phyloP scores from a whole-genome alignment of 2,329 filamentous ascomycete genomes.

The Trichophyton rubrum region DNA sequence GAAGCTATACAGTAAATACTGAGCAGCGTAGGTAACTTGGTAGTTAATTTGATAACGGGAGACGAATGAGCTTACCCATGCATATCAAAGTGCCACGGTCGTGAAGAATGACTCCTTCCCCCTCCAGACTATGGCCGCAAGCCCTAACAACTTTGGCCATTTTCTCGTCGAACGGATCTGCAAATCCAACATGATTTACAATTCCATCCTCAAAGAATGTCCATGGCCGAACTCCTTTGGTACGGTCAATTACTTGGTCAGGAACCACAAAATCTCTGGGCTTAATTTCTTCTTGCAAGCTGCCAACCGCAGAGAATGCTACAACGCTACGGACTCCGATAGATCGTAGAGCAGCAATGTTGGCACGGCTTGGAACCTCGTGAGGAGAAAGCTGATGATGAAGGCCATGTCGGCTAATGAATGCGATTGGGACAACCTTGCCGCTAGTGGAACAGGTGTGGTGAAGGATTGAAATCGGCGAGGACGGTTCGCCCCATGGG shows the following conservation, averaged over 20 bases:
- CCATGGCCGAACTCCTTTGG: slow-evolving; percentile 85
- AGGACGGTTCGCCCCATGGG: slow-evolving; percentile 75
- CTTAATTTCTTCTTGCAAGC: slow-evolving; percentile 80
- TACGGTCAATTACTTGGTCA: slow-evolving; percentile 93
- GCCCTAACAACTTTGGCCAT: slow-evolving; percentile 64
- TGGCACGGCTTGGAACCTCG: slow-evolving; percentile 87
- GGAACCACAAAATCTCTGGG: slow-evolving; percentile 95
- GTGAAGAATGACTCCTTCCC: slow-evolving; percentile 75
- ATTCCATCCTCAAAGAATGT: slow-evolving; percentile 79
- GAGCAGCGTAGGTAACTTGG: background rate
- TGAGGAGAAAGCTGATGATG: slow-evolving; percentile 86
- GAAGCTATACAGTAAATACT: background rate
- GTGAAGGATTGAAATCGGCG: slow-evolving; percentile 72
- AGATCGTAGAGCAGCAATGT: slow-evolving; percentile 90
- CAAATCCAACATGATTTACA: slow-evolving; percentile 89
- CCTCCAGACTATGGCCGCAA: slow-evolving; percentile 65
- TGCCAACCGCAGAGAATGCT: slow-evolving; percentile 90
- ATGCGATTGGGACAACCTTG: slow-evolving; percentile 57
- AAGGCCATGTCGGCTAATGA: slow-evolving; percentile 81
- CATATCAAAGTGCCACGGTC: slow-evolving; percentile 75
- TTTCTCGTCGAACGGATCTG: slow-evolving; percentile 78
- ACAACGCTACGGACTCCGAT: slow-evolving; percentile 85
- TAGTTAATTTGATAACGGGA: background rate
- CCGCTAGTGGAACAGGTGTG: slow-evolving; percentile 61
- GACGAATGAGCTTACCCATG: slow-evolving; percentile 54